Percentiles rank a stretch among this genome's conserved stretches.
Evolutionary conservation across 78 protist genomes (phyloP).

Genomic region (Dictyostelium brefeldianum): DNA sequence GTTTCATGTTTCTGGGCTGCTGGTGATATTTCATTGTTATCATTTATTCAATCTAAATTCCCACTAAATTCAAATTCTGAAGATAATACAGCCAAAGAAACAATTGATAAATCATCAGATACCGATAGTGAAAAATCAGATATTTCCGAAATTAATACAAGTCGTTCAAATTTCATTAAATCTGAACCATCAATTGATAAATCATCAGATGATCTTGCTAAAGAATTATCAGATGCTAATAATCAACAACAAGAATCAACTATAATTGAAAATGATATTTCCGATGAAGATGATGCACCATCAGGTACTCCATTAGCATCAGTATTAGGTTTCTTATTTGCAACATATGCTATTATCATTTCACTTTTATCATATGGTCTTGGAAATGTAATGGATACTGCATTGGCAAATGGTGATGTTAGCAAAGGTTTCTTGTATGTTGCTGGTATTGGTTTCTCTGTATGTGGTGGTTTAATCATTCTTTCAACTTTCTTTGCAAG

Average conservation of each 20-base stretch:
- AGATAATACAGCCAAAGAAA: background rate
- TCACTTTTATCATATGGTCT: slow-evolving; percentile 63
- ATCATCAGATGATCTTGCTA: background rate
- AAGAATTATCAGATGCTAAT: background rate
- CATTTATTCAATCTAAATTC: slow-evolving; percentile 59
- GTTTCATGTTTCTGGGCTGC: slow-evolving; percentile 71
- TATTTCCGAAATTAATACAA: background rate
- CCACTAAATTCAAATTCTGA: slow-evolving; percentile 49
- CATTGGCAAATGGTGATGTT: slow-evolving; percentile 14
- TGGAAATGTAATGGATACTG: slow-evolving; percentile 54
- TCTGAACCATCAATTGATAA: background rate
- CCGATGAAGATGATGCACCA: slow-evolving; percentile 75
- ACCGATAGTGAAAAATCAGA: slow-evolving; percentile 43
- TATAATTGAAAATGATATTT: background rate
- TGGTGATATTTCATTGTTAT: slow-evolving; percentile 66
- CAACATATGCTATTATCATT: slow-evolving; percentile 47
- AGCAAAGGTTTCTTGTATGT: slow-evolving; percentile 58
- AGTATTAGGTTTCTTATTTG: slow-evolving; percentile 63
- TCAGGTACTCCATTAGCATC: slow-evolving; percentile 68
- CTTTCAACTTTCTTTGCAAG: slow-evolving; percentile 59
- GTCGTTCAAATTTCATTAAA: background rate
- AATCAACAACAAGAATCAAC: background rate
- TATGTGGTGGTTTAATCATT: slow-evolving; percentile 42
- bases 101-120: background rate
- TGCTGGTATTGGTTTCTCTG: slow-evolving; percentile 78